A percentile compares a stretch with the other conserved stretches of the same genome.
Evolutionary conservation across 306 rosid genomes (phyloP).

Genomic region (Delonix regia): DNA sequence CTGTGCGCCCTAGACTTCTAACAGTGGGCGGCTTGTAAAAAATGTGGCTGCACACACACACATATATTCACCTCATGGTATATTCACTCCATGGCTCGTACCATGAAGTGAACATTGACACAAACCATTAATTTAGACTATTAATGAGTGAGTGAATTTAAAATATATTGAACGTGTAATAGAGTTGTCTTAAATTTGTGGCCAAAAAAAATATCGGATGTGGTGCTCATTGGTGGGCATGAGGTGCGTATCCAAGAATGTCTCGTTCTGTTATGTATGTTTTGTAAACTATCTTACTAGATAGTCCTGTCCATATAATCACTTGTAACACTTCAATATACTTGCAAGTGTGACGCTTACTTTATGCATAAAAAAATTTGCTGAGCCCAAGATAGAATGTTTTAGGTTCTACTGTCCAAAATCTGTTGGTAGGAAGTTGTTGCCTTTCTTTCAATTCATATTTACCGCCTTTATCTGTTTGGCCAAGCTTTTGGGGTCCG

Average conservation of each 20-base stretch:
- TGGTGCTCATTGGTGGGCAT: not conserved
- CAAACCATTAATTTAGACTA: not conserved
- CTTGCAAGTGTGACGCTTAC: not conserved
- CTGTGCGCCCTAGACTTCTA: not conserved
- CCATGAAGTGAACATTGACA: slow-evolving; percentile 11
- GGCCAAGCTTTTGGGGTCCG: too few relatives aligned
- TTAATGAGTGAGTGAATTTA: not conserved
- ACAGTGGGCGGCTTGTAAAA: not conserved
- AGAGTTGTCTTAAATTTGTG: not conserved
- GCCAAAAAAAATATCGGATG: too few relatives aligned
- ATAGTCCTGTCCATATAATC: not conserved
- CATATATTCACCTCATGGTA: too few relatives aligned
- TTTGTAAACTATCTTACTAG: not conserved
- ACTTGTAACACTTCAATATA: not conserved
- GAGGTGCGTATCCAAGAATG: not conserved
- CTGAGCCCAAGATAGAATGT: not conserved
- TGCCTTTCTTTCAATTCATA: too few relatives aligned
- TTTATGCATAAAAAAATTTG: not conserved
- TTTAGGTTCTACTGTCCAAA: too few relatives aligned
- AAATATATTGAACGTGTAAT: not conserved
- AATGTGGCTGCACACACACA: too few relatives aligned
- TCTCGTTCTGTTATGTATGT: not conserved
- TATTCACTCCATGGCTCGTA: slow-evolving; percentile 8
- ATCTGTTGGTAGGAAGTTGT: too few relatives aligned
- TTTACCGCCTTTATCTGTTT: too few relatives aligned